Conservation (phyloP, 345 rosid genomes). For the Kernera saxatilis region DNA sequence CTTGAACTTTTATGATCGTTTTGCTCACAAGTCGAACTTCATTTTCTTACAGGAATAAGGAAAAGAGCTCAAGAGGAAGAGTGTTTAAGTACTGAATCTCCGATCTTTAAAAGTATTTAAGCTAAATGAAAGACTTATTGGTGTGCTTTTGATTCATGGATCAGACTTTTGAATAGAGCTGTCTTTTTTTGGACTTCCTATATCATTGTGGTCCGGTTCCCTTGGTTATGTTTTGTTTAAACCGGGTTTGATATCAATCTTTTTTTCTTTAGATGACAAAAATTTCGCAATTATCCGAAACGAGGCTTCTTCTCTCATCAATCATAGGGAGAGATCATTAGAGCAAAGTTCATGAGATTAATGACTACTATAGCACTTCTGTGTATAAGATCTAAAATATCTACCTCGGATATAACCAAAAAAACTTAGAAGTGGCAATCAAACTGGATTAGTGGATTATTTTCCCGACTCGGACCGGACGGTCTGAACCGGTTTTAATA, state of each 20-base stretch:
- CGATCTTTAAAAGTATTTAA: neutral
- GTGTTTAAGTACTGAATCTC: neutral
- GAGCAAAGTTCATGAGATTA: too few species aligned
- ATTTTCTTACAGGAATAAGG: constrained; percentile 20
- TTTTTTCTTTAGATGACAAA: too few species aligned
- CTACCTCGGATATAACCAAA: too few species aligned
- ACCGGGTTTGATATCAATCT: neutral
- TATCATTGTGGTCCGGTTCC: constrained; percentile 1
- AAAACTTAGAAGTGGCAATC: too few species aligned
- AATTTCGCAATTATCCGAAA: too few species aligned
- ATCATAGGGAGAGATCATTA: too few species aligned
- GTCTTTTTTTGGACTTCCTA: constrained; percentile 9
- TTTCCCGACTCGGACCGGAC: neutral
- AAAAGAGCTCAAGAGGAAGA: neutral
- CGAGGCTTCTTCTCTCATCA: too few species aligned
- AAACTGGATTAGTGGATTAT: too few species aligned
- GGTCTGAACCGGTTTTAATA: neutral
- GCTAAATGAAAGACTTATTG: constrained; percentile 11
- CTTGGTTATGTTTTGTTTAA: neutral
- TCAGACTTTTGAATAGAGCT: constrained; percentile 15
- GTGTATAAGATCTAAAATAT: too few species aligned
- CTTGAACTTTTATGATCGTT: neutral
- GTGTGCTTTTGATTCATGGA: constrained; percentile 13
- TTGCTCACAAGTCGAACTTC: neutral
- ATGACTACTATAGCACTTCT: too few species aligned